Conservation (phyloP, 1,284 basidiomycete genomes). For the Cryptococcus floricola region DNA sequence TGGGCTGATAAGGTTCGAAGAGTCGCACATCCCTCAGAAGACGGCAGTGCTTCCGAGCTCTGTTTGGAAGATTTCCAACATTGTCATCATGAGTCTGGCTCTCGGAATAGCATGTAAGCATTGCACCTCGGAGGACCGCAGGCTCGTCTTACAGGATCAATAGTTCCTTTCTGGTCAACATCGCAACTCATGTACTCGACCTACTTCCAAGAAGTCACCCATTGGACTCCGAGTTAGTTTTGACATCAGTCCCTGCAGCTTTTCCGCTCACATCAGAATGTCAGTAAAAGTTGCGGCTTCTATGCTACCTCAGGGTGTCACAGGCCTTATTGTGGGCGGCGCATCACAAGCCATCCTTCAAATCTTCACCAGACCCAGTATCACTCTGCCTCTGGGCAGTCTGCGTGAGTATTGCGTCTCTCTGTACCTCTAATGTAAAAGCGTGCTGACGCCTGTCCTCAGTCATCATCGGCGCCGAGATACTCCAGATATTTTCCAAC, state of each 20-base stretch:
- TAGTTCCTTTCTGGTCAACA: slow-evolving; percentile 36
- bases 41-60: slow-evolving; percentile 32
- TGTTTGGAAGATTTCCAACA: slow-evolving; percentile 37
- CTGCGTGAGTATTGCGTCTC: slow-evolving; percentile 16
- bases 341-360: slow-evolving; percentile 23
- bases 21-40: slow-evolving; percentile 24
- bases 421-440: neutral
- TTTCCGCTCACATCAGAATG: neutral
- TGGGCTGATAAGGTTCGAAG: slow-evolving; percentile 8
- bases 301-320: slow-evolving; percentile 39
- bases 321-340: slow-evolving; percentile 29
- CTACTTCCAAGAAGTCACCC: slow-evolving; percentile 13
- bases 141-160: neutral
- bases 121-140: neutral
- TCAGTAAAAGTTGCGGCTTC: slow-evolving; percentile 36
- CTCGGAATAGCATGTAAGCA: slow-evolving; percentile 17
- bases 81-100: slow-evolving; percentile 25
- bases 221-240: slow-evolving; percentile 16
- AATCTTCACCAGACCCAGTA: slow-evolving; percentile 31
- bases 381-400: slow-evolving; percentile 24
- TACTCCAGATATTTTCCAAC: slow-evolving; percentile 34
- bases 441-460: neutral
- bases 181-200: slow-evolving; percentile 33
- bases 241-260: neutral
- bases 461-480: slow-evolving; percentile 31